Evolutionary conservation across 768 basidiomycete genomes (phyloP), one percentile per base, ranked within the genome.

Genomic region (Russula abietina): DNA sequence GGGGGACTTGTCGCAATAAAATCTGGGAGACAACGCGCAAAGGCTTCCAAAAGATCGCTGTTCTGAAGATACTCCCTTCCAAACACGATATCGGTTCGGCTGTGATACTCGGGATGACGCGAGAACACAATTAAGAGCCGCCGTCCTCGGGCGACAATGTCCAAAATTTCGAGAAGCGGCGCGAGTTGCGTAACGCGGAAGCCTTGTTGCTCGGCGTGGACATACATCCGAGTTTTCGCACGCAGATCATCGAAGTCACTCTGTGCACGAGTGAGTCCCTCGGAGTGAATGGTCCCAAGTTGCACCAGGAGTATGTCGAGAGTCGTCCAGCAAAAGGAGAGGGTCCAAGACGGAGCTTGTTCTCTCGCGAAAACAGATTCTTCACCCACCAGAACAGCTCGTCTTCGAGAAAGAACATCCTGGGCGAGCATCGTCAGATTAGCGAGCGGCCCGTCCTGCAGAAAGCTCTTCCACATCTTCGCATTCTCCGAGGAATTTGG

Each of bases 321-420:
- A 19, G 56, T 39, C n/a, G 22, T 51, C 61, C 61, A 62, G 28
- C 56, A 62, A 19, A 62, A 28, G 8, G 61, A 52, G 32, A 62
- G 61, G 41, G 12, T 32, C 2, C 16, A 46, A 3, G 22, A 41
- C 14, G 32, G 43, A 11, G 24, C 49, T 10, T 24, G 14, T 16
- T 46, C 51, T 19, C 33, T 3, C 33, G 33, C 33, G 33, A 33
- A 33, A 33, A 33, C 33, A 33, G 10, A 11, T 33, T 33, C 10
- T 33, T 33, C 33, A 2, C 33, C 11, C 33, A 11, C 33, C 10
- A 33, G 33, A 32, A 32, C 32, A 1, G 32, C 32, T 32, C 32
- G 32, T 9, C 10, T 36, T 9, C 12, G 5, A 22, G 32, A 32
- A 24, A 26, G 56, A 38, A 62, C 17, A 33, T 43, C 51, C 2